Evolutionary conservation across 169 alveolate species (phyloP).

Genomic region (Cryptosporidium meleagridis): DNA sequence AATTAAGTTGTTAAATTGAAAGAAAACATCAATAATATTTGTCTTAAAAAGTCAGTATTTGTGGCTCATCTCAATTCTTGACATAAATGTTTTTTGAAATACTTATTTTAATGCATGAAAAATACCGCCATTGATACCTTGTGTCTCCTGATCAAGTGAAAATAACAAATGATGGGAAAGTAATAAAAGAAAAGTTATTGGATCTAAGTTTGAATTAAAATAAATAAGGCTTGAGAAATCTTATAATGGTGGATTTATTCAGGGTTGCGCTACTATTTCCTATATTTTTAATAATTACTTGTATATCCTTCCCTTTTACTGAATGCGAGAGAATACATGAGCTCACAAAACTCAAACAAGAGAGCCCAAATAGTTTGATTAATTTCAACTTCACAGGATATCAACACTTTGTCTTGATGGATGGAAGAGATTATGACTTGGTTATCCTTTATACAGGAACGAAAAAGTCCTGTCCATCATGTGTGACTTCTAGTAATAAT

Average conservation of each 20-base stretch:
- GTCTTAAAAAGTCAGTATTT: neutral
- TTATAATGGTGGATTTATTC: neutral
- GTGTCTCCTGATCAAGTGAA: constrained; percentile 43
- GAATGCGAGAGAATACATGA: constrained; percentile 32
- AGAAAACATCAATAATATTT: neutral
- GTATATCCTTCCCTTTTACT: neutral
- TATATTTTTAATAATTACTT: neutral
- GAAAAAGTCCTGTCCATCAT: constrained; percentile 33
- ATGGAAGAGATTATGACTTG: constrained; percentile 46
- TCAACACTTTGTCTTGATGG: constrained; percentile 60
- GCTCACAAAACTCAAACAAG: constrained; percentile 13
- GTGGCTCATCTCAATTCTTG: neutral
- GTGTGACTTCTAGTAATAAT: constrained; percentile 31
- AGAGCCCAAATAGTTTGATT: constrained; percentile 21
- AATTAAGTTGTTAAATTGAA: too few relatives aligned
- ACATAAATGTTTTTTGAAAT: neutral
- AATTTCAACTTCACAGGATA: constrained; percentile 62
- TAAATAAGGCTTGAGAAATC: neutral
- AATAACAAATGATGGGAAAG: constrained; percentile 1
- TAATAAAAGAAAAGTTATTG: constrained; percentile 6
- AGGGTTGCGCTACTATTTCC: neutral
- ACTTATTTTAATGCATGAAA: constrained; percentile 11
- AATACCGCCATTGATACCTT: constrained; percentile 15
- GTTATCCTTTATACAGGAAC: constrained; percentile 70
- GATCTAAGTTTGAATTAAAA: neutral